These are phyloP conservation scores for Epichloe typhina DNA, from an alignment of 2,329 filamentous ascomycete species.

Conservation along the genomic window DNA sequence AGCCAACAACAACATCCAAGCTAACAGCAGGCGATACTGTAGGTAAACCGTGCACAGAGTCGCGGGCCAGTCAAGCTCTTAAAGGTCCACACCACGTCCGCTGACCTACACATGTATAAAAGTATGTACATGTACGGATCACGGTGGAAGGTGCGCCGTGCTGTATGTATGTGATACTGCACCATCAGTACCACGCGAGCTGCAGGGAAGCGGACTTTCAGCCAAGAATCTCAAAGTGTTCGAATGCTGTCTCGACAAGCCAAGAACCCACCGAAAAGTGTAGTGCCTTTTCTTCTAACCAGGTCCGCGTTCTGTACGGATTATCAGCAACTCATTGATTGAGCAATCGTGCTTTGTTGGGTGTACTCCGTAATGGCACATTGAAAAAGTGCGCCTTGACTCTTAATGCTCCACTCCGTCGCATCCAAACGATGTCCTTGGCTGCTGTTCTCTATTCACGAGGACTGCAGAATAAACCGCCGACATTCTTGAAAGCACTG, in stretches of 20 bases:
- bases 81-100: too few species aligned
- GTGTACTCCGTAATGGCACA: too few species aligned
- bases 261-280: too few species aligned
- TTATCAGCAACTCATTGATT: too few species aligned
- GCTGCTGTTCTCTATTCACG: neutral
- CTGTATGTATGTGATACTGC: neutral
- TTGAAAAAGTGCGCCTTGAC: too few species aligned
- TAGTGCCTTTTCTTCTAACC: too few species aligned
- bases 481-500: neutral
- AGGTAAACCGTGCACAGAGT: neutral
- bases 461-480: neutral
- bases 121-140: neutral
- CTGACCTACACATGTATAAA: neutral
- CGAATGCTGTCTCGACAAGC: too few species aligned
- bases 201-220: constrained; percentile 10
- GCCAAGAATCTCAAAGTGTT: too few species aligned
- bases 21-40: neutral
- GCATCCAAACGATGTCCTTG: constrained; percentile 1
- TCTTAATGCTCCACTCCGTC: neutral
- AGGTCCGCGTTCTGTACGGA: too few species aligned
- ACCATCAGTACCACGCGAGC: constrained; percentile 9
- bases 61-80: too few species aligned
- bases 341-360: too few species aligned
- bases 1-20: too few species aligned
- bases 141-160: constrained; percentile 1